Conservation (phyloP, 495 filamentous ascomycete genomes). For the Hypoxylon cercidicola region DNA sequence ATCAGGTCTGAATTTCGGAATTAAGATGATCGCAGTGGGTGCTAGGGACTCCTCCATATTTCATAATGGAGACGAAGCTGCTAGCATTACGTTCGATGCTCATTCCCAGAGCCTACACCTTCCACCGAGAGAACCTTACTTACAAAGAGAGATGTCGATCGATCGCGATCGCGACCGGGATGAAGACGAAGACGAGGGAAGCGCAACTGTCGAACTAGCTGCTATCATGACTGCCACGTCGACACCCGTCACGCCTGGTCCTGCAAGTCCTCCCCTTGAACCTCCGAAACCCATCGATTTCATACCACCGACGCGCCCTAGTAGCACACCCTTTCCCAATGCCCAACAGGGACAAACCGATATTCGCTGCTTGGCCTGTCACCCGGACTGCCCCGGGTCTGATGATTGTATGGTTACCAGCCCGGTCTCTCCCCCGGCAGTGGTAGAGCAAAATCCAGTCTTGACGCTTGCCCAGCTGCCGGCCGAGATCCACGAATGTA, state of each 20-base stretch:
- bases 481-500: conserved; percentile 75
- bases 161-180: conserved; percentile 22
- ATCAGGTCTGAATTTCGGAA: conserved; percentile 19
- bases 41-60: conserved; percentile 33
- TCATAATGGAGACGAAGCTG: conserved; percentile 32
- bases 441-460: conserved; percentile 43
- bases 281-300: conserved; percentile 59
- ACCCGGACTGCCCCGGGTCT: conserved; percentile 41
- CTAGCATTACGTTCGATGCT: conserved; percentile 28
- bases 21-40: conserved; percentile 34
- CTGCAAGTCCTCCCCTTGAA: conserved; percentile 62
- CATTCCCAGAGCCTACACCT: conserved; percentile 41
- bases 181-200: conserved; percentile 53
- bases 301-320: conserved; percentile 62
- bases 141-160: conserved; percentile 38
- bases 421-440: conserved; percentile 26
- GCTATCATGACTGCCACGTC: conserved; percentile 63
- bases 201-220: conserved; percentile 56
- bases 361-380: conserved; percentile 52
- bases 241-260: conserved; percentile 63
- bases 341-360: conserved; percentile 57
- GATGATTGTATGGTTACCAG: conserved; percentile 39
- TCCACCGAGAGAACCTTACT: conserved; percentile 40
- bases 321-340: conserved; percentile 67
- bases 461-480: conserved; percentile 67